phyloP scores from a whole-genome alignment of 169 alveolate genomes.

The Babesia ovis region DNA sequence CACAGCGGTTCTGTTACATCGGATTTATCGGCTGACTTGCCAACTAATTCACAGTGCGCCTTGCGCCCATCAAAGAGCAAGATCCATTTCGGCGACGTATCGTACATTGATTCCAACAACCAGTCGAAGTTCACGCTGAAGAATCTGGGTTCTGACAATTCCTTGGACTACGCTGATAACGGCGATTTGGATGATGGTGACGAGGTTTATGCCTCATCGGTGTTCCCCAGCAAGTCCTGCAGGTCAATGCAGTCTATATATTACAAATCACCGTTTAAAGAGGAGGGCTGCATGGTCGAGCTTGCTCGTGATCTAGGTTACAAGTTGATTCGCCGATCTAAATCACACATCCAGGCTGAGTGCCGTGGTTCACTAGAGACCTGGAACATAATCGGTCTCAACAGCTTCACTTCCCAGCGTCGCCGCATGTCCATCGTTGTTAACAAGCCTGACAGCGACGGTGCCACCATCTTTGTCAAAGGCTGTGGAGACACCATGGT shows the following conservation, averaged over 20 bases:
- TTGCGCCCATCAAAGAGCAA: slow-evolving; percentile 36
- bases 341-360: slow-evolving; percentile 2
- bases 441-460: slow-evolving; percentile 15
- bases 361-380: slow-evolving; percentile 15
- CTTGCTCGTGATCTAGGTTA: slow-evolving; percentile 46
- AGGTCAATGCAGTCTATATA: background rate
- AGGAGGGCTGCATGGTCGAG: slow-evolving; percentile 54
- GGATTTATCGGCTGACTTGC: background rate
- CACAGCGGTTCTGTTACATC: slow-evolving; percentile 14
- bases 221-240: slow-evolving; percentile 5
- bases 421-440: slow-evolving; percentile 52
- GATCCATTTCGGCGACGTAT: slow-evolving; percentile 52
- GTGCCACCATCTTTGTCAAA: slow-evolving; percentile 19
- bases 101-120: slow-evolving; percentile 34
- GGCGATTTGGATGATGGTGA: slow-evolving; percentile 1
- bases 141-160: slow-evolving; percentile 8
- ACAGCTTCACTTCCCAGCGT: slow-evolving; percentile 20
- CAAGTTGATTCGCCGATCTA: slow-evolving; percentile 33
- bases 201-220: slow-evolving; percentile 24
- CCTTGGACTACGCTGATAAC: slow-evolving; percentile 6
- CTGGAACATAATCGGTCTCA: slow-evolving; percentile 41
- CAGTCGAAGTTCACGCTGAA: slow-evolving; percentile 6
- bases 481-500: slow-evolving; percentile 47
- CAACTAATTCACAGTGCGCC: background rate
- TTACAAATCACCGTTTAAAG: slow-evolving; percentile 36